Evolutionary conservation across 176 grass and related monocot genomes (phyloP).

Genomic region (Oryza punctata): DNA sequence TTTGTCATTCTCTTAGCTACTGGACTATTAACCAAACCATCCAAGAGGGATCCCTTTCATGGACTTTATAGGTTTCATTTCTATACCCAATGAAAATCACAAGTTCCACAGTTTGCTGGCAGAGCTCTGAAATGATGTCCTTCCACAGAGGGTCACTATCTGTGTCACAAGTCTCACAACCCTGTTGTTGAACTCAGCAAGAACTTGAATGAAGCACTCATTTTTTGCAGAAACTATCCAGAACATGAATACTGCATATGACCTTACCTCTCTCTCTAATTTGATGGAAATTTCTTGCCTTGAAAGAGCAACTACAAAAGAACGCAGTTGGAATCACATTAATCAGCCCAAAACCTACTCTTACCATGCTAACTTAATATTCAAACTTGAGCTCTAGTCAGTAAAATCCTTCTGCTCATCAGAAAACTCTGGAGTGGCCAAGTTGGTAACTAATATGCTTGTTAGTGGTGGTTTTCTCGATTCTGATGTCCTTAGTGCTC

Average conservation of each 20-base stretch:
- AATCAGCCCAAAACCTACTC: not conserved
- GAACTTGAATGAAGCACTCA: not conserved
- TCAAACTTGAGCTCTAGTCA: slow-evolving; percentile 14
- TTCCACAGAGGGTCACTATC: not conserved
- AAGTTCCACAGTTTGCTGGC: not conserved
- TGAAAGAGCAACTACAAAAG: not conserved
- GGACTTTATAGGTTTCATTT: not conserved
- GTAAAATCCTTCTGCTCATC: not conserved
- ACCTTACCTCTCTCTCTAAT: not conserved
- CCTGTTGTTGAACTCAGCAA: not conserved
- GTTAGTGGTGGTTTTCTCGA: slow-evolving; percentile 7
- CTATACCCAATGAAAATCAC: not conserved
- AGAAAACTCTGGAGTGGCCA: not conserved
- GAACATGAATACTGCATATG: not conserved
- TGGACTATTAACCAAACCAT: not conserved
- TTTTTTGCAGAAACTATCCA: not conserved
- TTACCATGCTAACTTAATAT: not conserved
- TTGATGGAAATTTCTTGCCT: not conserved
- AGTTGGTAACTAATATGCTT: slow-evolving; percentile 3
- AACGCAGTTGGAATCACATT: not conserved
- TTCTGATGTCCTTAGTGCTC: not conserved
- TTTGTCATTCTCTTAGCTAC: not conserved
- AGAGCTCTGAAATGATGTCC: not conserved
- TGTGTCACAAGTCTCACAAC: not conserved
- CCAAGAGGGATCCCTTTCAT: slow-evolving; percentile 1